Evolutionary conservation across 345 rosid genomes (phyloP).

Genomic region (Mangifera indica): DNA sequence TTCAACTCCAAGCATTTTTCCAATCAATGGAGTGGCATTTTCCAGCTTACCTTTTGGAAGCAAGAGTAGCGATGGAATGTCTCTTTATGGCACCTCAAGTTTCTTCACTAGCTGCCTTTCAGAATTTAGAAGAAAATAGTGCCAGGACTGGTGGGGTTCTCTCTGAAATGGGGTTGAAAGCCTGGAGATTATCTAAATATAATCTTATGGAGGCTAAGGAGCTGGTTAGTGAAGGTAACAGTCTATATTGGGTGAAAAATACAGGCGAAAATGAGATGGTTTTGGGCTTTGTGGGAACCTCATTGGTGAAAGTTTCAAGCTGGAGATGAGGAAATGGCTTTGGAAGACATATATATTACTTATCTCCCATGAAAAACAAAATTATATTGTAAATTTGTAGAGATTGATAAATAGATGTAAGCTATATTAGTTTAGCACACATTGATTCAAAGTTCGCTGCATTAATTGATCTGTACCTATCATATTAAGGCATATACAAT

Average conservation of each 20-base stretch:
- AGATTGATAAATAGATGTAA: background rate
- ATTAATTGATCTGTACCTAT: slow-evolving; percentile 1
- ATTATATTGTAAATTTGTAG: no score
- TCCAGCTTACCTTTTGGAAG: slow-evolving; percentile 32
- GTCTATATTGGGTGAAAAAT: slow-evolving; percentile 24
- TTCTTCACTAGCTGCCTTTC: slow-evolving; percentile 21
- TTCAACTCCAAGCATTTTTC: slow-evolving; percentile 29
- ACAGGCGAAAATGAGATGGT: slow-evolving; percentile 32
- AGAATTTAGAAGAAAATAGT: slow-evolving; percentile 21
- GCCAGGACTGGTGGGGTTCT: slow-evolving; percentile 11
- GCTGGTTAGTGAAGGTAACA: slow-evolving; percentile 35
- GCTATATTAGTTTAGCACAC: background rate
- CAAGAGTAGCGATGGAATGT: slow-evolving; percentile 44
- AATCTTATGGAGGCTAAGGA: slow-evolving; percentile 32
- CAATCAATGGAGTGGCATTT: slow-evolving; percentile 39
- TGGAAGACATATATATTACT: background rate
- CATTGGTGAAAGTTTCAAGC: slow-evolving; percentile 34
- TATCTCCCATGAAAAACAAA: no score
- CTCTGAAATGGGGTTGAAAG: slow-evolving; percentile 23
- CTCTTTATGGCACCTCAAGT: slow-evolving; percentile 36
- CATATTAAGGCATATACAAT: background rate
- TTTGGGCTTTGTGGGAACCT: slow-evolving; percentile 31
- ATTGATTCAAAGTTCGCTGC: background rate
- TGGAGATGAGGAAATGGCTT: slow-evolving; percentile 28
- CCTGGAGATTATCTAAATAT: slow-evolving; percentile 24